phyloP scores from a whole-genome alignment of 2,329 filamentous ascomycete species.

The Alternaria brassicae region DNA sequence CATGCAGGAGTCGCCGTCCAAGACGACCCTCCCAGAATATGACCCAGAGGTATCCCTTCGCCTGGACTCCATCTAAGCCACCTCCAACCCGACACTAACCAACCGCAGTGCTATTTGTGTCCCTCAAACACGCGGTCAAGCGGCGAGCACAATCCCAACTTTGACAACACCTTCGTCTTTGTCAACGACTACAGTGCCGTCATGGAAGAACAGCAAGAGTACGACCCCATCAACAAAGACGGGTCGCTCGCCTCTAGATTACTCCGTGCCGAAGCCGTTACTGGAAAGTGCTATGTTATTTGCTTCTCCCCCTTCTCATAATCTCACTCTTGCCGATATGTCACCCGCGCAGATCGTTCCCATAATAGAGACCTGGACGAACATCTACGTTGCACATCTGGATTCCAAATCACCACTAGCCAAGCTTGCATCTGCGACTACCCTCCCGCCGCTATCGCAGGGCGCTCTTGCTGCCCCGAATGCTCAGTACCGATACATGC shows the following conservation, averaged over 20 bases:
- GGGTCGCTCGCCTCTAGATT: slow-evolving; percentile 73
- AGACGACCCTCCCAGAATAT: slow-evolving; percentile 71
- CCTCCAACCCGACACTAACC: slow-evolving; percentile 26
- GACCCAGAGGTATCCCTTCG: slow-evolving; percentile 64
- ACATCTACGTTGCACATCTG: slow-evolving; percentile 84
- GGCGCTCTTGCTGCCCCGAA: slow-evolving; percentile 62
- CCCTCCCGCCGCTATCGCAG: slow-evolving; percentile 56
- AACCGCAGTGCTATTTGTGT: slow-evolving; percentile 83
- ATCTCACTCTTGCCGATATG: slow-evolving; percentile 93
- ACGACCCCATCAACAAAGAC: slow-evolving; percentile 62
- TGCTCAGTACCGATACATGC: slow-evolving; percentile 92
- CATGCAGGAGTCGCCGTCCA: slow-evolving; percentile 56
- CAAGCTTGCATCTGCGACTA: slow-evolving; percentile 54
- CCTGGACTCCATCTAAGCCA: slow-evolving; percentile 1
- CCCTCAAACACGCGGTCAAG: slow-evolving; percentile 88
- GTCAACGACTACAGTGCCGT: slow-evolving; percentile 98
- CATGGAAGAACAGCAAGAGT: slow-evolving; percentile 88
- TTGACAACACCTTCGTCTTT: slow-evolving; percentile 88
- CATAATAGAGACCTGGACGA: slow-evolving; percentile 88
- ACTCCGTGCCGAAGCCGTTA: slow-evolving; percentile 83
- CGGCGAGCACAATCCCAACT: slow-evolving; percentile 85
- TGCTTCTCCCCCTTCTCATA: slow-evolving; percentile 91
- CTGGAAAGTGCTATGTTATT: slow-evolving; percentile 94
- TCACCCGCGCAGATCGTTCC: slow-evolving; percentile 76
- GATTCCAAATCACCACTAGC: slow-evolving; percentile 72